These are phyloP conservation scores for Orbilia brochopaga DNA, from an alignment of 2,329 filamentous ascomycete genomes.

Conservation along the genomic window DNA sequence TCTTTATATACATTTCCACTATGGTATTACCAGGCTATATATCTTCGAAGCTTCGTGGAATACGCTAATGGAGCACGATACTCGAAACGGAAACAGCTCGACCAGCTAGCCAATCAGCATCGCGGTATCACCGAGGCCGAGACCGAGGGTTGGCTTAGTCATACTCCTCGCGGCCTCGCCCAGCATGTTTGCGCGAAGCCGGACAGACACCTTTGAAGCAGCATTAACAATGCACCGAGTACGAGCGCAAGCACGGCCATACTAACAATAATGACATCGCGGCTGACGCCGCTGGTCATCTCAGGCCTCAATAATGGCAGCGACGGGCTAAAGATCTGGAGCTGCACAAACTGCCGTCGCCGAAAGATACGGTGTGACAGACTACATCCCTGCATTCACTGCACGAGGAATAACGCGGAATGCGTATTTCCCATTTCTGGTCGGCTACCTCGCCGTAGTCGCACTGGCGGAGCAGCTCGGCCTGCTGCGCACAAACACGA, in stretches of 20 bases:
- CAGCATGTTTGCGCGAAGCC: background rate
- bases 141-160: background rate
- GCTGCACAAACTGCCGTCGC: conserved; percentile 53
- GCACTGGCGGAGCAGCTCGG: conserved; percentile 2
- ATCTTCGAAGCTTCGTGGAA: no score
- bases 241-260: conserved; percentile 5
- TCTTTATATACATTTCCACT: no score
- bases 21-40: background rate
- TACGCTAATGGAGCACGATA: no score
- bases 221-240: conserved; percentile 3
- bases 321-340: conserved; percentile 47
- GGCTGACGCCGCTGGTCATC: background rate
- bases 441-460: conserved; percentile 34
- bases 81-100: background rate
- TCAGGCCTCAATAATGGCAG: conserved; percentile 18
- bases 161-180: background rate
- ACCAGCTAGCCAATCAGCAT: conserved; percentile 3
- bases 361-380: conserved; percentile 56
- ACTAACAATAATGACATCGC: conserved; percentile 12
- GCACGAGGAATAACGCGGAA: conserved; percentile 50
- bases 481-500: conserved; percentile 30
- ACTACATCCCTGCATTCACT: conserved; percentile 55
- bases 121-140: conserved; percentile 8
- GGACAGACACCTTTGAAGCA: background rate
- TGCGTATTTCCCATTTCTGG: conserved; percentile 50